phyloP scores from a whole-genome alignment of 73 alveolate genomes.

The Uronychia binucleata region DNA sequence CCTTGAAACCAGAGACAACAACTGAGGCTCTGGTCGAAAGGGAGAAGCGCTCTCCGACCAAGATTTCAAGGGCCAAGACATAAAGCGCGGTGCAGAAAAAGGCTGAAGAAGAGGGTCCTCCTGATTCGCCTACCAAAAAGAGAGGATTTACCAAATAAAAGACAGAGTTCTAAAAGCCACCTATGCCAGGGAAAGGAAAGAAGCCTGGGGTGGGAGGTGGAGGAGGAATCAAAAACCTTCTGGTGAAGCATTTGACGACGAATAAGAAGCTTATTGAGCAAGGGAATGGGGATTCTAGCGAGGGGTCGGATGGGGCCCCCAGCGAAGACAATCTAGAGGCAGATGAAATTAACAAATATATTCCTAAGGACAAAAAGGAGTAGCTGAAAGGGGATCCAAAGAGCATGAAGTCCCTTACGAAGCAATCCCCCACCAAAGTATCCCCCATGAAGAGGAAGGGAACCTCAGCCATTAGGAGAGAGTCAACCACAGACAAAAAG shows the following conservation, averaged over 20 bases:
- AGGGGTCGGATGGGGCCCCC: conserved; percentile 92
- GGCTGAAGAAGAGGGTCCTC: conserved; percentile 4
- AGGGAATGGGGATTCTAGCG: conserved; percentile 74
- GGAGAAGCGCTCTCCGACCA: not conserved
- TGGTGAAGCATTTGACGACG: conserved; percentile 47
- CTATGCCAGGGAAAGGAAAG: too few species aligned
- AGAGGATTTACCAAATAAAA: too few species aligned
- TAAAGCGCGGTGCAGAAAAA: not conserved
- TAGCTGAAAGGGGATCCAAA: not conserved
- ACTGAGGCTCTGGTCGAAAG: too few species aligned
- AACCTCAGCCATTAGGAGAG: not conserved
- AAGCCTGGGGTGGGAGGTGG: not conserved
- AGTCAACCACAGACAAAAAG: not conserved
- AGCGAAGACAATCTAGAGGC: conserved; percentile 87
- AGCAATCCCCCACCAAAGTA: not conserved
- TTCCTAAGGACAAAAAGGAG: conserved; percentile 56
- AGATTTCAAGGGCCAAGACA: not conserved
- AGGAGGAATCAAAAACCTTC: conserved; percentile 14
- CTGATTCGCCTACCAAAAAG: not conserved
- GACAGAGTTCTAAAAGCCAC: too few species aligned
- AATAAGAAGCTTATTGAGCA: conserved; percentile 64
- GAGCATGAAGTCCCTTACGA: not conserved
- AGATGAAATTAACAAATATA: conserved; percentile 70
- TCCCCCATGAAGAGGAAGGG: not conserved
- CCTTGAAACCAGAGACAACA: too few species aligned